phyloP scores from a whole-genome alignment of 495 filamentous ascomycete species.

The Aspergillus egyptiacus region DNA sequence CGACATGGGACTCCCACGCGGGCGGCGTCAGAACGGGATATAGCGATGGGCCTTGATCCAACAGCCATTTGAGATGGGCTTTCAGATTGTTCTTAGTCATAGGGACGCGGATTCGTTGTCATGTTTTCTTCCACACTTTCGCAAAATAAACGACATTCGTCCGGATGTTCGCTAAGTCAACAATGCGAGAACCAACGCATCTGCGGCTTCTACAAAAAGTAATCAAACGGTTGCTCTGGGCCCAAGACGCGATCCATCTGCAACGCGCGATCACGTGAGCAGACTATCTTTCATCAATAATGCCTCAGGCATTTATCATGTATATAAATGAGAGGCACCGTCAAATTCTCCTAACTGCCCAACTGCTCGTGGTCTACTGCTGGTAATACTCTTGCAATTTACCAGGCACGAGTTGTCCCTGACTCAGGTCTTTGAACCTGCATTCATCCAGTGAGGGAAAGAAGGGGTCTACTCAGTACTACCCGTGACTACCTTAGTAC shows the following conservation, averaged over 20 bases:
- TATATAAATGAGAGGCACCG: background rate
- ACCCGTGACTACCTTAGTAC: too few relatives aligned
- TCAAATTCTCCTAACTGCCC: conserved; percentile 12
- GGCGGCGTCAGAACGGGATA: conserved; percentile 30
- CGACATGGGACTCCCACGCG: conserved; percentile 18
- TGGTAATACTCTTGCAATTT: too few relatives aligned
- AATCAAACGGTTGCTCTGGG: background rate
- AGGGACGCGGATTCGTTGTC: conserved; percentile 29
- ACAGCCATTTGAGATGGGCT: conserved; percentile 46
- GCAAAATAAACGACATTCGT: conserved; percentile 10
- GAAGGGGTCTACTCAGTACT: too few relatives aligned
- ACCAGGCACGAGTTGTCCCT: too few relatives aligned
- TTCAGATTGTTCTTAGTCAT: conserved; percentile 51
- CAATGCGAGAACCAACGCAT: background rate
- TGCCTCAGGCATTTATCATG: background rate
- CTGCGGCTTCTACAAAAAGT: background rate
- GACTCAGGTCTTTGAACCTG: too few relatives aligned
- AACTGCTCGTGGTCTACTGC: too few relatives aligned
- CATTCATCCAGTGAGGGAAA: too few relatives aligned
- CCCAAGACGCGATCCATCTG: background rate
- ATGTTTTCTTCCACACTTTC: conserved; percentile 21
- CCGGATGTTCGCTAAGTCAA: conserved; percentile 16
- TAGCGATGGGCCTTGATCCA: conserved; percentile 36
- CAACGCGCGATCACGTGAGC: conserved; percentile 8
- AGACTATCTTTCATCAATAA: background rate